A percentile compares a stretch with the other conserved stretches of the same genome.
These are phyloP conservation scores for Pelargonium myrrhifolium DNA, from an alignment of 441 rosid species.

Conservation along the genomic window DNA sequence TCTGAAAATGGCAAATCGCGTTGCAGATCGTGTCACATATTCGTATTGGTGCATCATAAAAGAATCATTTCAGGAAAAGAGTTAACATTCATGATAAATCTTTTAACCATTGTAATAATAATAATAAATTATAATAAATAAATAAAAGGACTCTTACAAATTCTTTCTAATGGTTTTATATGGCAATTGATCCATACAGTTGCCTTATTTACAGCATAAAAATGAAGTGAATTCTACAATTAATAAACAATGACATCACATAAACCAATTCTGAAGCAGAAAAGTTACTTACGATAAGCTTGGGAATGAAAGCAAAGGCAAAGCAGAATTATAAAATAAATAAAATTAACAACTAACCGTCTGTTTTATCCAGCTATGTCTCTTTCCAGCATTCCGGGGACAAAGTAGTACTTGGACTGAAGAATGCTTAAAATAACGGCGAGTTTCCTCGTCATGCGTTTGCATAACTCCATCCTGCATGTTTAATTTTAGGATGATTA, in stretches of 20 bases:
- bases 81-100: too few species aligned
- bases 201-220: too few species aligned
- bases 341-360: constrained; percentile 41
- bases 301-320: not conserved
- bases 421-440: constrained; percentile 83
- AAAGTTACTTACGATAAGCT: not conserved
- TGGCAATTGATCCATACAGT: too few species aligned
- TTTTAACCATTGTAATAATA: too few species aligned
- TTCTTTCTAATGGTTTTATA: too few species aligned
- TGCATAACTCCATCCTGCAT: constrained; percentile 89
- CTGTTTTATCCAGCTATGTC: constrained; percentile 85
- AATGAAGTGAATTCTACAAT: not conserved
- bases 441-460: constrained; percentile 97
- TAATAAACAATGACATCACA: constrained; percentile 2
- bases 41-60: too few species aligned
- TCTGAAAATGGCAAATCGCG: too few species aligned
- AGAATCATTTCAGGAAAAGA: too few species aligned
- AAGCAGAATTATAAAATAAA: not conserved
- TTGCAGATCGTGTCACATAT: too few species aligned
- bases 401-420: constrained; percentile 86
- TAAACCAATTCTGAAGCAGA: constrained; percentile 4
- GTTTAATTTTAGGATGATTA: constrained; percentile 8
- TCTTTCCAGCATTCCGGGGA: constrained; percentile 86
- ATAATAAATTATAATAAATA: too few species aligned
- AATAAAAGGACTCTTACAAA: too few species aligned